phyloP scores from a whole-genome alignment of 805 yeast species.

The Cyberlindnera misumaiensis region DNA sequence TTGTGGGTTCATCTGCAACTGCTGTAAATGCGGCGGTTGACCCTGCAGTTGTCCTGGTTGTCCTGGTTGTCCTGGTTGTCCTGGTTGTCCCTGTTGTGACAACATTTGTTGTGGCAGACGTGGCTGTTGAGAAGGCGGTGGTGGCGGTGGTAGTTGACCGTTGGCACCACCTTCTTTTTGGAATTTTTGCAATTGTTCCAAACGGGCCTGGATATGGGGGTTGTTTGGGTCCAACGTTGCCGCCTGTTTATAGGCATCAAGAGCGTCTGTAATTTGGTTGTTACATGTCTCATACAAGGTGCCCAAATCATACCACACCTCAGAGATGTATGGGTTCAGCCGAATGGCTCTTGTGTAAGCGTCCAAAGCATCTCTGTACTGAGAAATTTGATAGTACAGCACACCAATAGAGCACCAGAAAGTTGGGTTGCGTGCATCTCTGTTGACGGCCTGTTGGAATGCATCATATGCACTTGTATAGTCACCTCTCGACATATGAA shows the following conservation, averaged over 20 bases:
- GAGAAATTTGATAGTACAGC: slow-evolving; percentile 90
- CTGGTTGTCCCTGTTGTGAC: slow-evolving; percentile 27
- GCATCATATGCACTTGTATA: slow-evolving; percentile 96
- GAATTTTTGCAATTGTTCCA: slow-evolving; percentile 74
- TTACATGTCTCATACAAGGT: slow-evolving; percentile 96
- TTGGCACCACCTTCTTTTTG: slow-evolving; percentile 61
- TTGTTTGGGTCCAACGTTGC: slow-evolving; percentile 92
- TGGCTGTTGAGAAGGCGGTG: slow-evolving; percentile 52
- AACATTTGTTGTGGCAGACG: slow-evolving; percentile 58
- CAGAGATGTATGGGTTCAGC: slow-evolving; percentile 90
- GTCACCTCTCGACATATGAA: slow-evolving; percentile 93
- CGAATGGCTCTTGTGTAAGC: slow-evolving; percentile 97
- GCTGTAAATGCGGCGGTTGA: slow-evolving; percentile 19
- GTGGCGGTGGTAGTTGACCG: slow-evolving; percentile 51
- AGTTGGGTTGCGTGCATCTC: slow-evolving; percentile 95
- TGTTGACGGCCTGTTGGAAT: slow-evolving; percentile 96
- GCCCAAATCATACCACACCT: slow-evolving; percentile 98
- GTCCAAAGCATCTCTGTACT: slow-evolving; percentile 93
- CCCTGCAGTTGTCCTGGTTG: slow-evolving; percentile 12
- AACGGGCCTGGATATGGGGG: slow-evolving; percentile 88
- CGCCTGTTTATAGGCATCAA: slow-evolving; percentile 96
- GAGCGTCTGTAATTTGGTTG: slow-evolving; percentile 89
- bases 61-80: slow-evolving; percentile 14
- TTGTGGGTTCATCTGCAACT: slow-evolving; percentile 20
- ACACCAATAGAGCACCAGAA: slow-evolving; percentile 98